Percentiles rank a stretch among this genome's conserved stretches.
Evolutionary conservation across 73 alveolate genomes (phyloP).

Genomic region (Stentor coeruleus): DNA sequence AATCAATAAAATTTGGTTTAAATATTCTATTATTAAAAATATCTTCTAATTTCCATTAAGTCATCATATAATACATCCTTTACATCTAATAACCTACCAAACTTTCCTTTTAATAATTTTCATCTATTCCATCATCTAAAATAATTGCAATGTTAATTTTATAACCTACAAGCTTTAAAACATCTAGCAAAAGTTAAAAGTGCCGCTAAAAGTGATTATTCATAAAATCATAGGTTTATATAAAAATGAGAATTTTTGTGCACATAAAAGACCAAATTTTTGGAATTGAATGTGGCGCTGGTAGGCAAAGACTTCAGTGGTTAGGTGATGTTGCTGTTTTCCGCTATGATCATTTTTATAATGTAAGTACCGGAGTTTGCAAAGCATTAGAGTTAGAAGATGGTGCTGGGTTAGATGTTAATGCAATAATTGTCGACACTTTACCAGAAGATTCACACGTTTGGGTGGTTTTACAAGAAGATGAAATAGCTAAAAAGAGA

Average conservation of each 20-base stretch:
- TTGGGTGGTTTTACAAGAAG: conserved; percentile 60
- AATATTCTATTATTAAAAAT: no score
- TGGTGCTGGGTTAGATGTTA: conserved; percentile 47
- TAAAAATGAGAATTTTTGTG: conserved; percentile 53
- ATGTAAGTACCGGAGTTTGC: conserved; percentile 50
- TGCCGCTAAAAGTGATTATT: no score
- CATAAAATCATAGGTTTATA: no score
- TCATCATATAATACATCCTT: no score
- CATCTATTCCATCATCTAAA: no score
- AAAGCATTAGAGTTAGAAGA: conserved; percentile 59
- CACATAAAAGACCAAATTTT: conserved; percentile 60
- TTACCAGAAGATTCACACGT: conserved; percentile 53
- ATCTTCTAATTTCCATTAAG: no score
- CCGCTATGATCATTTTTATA: conserved; percentile 59
- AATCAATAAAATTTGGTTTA: no score
- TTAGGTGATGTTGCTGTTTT: conserved; percentile 63
- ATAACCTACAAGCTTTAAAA: no score
- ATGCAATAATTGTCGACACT: conserved; percentile 40
- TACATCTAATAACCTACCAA: no score
- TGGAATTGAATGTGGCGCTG: conserved; percentile 58
- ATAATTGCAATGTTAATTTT: no score
- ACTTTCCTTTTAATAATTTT: no score
- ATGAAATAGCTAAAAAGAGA: conserved; percentile 27
- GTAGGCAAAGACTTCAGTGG: conserved; percentile 55
- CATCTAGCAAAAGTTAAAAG: no score